Conservation (phyloP, 2,329 filamentous ascomycete genomes). For the Tetracladium maxilliforme region DNA sequence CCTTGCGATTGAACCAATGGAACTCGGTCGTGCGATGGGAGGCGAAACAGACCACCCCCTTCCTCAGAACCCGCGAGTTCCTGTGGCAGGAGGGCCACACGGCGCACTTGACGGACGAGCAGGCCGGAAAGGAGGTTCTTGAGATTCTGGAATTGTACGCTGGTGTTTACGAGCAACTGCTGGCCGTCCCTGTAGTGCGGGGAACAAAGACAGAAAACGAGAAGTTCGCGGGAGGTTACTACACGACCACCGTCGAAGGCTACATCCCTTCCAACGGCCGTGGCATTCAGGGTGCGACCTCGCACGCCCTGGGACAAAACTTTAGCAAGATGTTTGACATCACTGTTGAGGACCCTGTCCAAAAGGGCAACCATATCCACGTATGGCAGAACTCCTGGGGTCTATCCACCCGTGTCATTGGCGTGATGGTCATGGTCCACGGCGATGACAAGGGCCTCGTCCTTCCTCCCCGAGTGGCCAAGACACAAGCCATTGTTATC, state of each 20-base stretch:
- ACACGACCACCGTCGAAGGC: conserved; percentile 92
- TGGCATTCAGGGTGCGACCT: conserved; percentile 92
- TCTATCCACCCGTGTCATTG: conserved; percentile 89
- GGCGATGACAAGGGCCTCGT: conserved; percentile 92
- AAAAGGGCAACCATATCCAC: conserved; percentile 66
- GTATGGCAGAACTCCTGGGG: conserved; percentile 99
- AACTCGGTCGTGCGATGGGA: conserved; percentile 92
- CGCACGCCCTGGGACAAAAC: conserved; percentile 84
- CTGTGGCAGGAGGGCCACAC: conserved; percentile 87
- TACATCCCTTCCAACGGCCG: conserved; percentile 93
- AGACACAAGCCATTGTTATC: conserved; percentile 74
- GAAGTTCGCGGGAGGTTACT: conserved; percentile 93
- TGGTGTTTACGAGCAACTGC: conserved; percentile 79
- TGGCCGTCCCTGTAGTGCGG: conserved; percentile 88
- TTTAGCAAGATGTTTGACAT: conserved; percentile 99
- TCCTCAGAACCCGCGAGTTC: conserved; percentile 88
- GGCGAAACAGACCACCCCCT: conserved; percentile 81
- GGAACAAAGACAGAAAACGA: conserved; percentile 93
- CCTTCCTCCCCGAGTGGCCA: conserved; percentile 78
- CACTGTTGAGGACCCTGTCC: conserved; percentile 81
- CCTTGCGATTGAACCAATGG: conserved; percentile 93
- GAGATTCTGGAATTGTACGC: conserved; percentile 92
- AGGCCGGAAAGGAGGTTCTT: conserved; percentile 72
- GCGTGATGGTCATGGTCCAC: conserved; percentile 98
- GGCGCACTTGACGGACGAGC: conserved; percentile 73